phyloP scores from a whole-genome alignment of 805 yeast species.

The Saturnispora bothae region DNA sequence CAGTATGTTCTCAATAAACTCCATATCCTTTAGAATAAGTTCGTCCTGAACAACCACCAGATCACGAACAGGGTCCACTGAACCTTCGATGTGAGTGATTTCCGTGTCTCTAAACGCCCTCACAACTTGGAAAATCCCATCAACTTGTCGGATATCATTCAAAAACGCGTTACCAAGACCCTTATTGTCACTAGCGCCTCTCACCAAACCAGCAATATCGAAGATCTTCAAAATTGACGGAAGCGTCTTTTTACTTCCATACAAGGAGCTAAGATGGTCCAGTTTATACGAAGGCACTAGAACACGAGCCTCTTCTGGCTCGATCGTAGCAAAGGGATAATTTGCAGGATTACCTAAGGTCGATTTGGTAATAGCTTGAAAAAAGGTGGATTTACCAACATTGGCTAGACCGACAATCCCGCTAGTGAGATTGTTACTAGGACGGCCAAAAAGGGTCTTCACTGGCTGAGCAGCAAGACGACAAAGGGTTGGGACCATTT shows the following conservation, averaged over 20 bases:
- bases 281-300: slow-evolving; percentile 42
- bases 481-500: too few relatives aligned
- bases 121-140: slow-evolving; percentile 61
- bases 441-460: slow-evolving; percentile 23
- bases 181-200: slow-evolving; percentile 54
- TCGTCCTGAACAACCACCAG: slow-evolving; percentile 55
- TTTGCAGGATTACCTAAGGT: slow-evolving; percentile 58
- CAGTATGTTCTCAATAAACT: slow-evolving; percentile 56
- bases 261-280: slow-evolving; percentile 36
- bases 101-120: slow-evolving; percentile 55
- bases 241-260: slow-evolving; percentile 38
- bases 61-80: slow-evolving; percentile 56
- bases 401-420: slow-evolving; percentile 57
- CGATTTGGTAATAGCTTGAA: slow-evolving; percentile 51
- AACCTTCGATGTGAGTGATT: slow-evolving; percentile 55
- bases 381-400: slow-evolving; percentile 51
- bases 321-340: slow-evolving; percentile 69
- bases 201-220: slow-evolving; percentile 63
- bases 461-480: neutral
- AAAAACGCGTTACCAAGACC: slow-evolving; percentile 70
- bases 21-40: slow-evolving; percentile 55
- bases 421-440: slow-evolving; percentile 28
- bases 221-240: slow-evolving; percentile 49
- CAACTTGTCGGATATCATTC: slow-evolving; percentile 59
- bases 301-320: slow-evolving; percentile 56